These are phyloP conservation scores for Gentiana dahurica DNA, from an alignment of 257 asterid genomes.

Conservation along the genomic window DNA sequence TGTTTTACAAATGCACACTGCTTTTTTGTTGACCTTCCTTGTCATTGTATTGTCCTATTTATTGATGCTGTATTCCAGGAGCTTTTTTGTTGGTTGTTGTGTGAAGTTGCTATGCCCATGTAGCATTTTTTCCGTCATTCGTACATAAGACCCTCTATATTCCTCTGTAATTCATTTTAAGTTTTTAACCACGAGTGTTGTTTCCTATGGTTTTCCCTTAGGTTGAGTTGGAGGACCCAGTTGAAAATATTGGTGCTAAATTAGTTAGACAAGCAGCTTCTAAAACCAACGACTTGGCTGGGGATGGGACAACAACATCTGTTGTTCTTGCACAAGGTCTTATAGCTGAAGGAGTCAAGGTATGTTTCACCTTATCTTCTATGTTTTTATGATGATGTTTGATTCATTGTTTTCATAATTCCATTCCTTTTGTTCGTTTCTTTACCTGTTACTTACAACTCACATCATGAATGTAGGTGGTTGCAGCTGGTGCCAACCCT, in stretches of 20 bases:
- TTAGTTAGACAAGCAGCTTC: constrained; percentile 97
- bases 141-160: no score
- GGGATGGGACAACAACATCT: constrained; percentile 97
- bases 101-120: no score
- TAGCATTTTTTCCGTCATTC: no score
- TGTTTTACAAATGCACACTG: no score
- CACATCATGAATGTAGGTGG: constrained; percentile 41
- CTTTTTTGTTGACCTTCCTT: no score
- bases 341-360: constrained; percentile 97
- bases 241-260: constrained; percentile 96
- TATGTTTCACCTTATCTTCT: background rate
- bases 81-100: no score
- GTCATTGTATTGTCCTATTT: no score
- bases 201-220: constrained; percentile 8
- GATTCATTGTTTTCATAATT: no score
- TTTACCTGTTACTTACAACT: background rate
- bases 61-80: no score
- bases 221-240: constrained; percentile 98
- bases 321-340: constrained; percentile 98
- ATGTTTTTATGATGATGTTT: background rate
- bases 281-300: constrained; percentile 96
- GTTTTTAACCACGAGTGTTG: no score
- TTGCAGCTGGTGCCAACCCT: constrained; percentile 98
- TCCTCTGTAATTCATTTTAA: no score
- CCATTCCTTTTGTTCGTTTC: background rate